These are phyloP conservation scores for Arctium lappa DNA, from an alignment of 129 eudicot genomes.

Conservation along the genomic window DNA sequence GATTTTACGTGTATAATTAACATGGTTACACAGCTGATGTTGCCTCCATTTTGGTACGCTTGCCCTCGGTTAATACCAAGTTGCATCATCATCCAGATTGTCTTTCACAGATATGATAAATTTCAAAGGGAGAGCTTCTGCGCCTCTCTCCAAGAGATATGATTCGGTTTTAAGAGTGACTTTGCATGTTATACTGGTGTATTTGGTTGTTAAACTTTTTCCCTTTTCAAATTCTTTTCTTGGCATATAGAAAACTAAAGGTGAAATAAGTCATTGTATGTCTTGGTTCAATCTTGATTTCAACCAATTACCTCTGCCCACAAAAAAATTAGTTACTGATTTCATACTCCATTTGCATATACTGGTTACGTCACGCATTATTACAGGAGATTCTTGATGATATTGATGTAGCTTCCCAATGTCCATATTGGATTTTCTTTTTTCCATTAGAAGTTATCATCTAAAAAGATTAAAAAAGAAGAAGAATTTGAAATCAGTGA, in stretches of 20 bases:
- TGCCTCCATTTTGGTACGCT: neutral
- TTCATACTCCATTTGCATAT: neutral
- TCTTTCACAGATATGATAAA: neutral
- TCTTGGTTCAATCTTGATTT: neutral
- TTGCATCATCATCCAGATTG: neutral
- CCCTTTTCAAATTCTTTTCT: neutral
- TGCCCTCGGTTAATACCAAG: neutral
- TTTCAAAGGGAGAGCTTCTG: no score
- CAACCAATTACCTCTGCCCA: neutral
- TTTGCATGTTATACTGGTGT: neutral
- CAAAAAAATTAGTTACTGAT: neutral
- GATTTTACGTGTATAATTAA: neutral
- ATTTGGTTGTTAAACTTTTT: neutral
- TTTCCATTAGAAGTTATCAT: neutral
- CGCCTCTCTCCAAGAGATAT: no score
- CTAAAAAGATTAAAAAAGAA: neutral
- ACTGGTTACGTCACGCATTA: neutral
- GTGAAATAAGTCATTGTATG: neutral
- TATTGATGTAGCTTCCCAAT: neutral
- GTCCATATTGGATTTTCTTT: neutral
- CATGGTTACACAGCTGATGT: neutral
- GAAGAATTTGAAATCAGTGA: neutral
- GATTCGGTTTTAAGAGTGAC: neutral
- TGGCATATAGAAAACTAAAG: neutral
- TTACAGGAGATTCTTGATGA: constrained; percentile 1